A percentile compares a stretch with the other conserved stretches of the same genome.
Conservation (phyloP, 768 basidiomycete species). For the Lanmaoa rubissima region DNA sequence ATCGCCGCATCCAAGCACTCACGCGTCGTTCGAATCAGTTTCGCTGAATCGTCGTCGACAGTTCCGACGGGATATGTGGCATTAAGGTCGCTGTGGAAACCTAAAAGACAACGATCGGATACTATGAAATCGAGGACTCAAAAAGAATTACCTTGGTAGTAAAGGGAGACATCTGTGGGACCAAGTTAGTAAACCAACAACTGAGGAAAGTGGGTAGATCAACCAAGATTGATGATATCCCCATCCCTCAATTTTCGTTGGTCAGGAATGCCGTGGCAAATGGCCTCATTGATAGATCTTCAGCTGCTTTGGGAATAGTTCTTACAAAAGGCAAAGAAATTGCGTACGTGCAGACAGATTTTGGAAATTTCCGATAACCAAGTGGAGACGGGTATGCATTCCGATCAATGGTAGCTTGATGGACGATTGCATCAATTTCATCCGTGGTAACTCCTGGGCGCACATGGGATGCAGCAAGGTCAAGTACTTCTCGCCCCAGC, state of each 20-base stretch:
- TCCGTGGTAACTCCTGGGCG: slow-evolving; percentile 95
- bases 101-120: slow-evolving; percentile 35
- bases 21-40: slow-evolving; percentile 80
- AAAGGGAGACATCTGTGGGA: slow-evolving; percentile 69
- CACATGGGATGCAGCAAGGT: slow-evolving; percentile 82
- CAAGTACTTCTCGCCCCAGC: slow-evolving; percentile 91
- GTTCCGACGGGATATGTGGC: slow-evolving; percentile 89
- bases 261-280: slow-evolving; percentile 97
- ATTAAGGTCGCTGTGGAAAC: slow-evolving; percentile 91
- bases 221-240: slow-evolving; percentile 95
- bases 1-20: slow-evolving; percentile 88
- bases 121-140: not conserved
- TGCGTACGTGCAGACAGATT: slow-evolving; percentile 92
- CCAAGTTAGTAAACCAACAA: slow-evolving; percentile 17
- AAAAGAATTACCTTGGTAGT: slow-evolving; percentile 59
- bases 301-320: slow-evolving; percentile 2
- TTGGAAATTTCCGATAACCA: slow-evolving; percentile 88
- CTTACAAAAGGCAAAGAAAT: slow-evolving; percentile 16
- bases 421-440: slow-evolving; percentile 90
- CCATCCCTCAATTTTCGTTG: slow-evolving; percentile 81
- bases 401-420: slow-evolving; percentile 86
- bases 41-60: slow-evolving; percentile 79
- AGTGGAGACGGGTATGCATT: slow-evolving; percentile 93
- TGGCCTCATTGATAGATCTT: slow-evolving; percentile 91
- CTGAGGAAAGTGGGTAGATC: slow-evolving; percentile 19